Conservation (phyloP, 1,284 basidiomycete genomes). For the Melampsora larici-populina region DNA sequence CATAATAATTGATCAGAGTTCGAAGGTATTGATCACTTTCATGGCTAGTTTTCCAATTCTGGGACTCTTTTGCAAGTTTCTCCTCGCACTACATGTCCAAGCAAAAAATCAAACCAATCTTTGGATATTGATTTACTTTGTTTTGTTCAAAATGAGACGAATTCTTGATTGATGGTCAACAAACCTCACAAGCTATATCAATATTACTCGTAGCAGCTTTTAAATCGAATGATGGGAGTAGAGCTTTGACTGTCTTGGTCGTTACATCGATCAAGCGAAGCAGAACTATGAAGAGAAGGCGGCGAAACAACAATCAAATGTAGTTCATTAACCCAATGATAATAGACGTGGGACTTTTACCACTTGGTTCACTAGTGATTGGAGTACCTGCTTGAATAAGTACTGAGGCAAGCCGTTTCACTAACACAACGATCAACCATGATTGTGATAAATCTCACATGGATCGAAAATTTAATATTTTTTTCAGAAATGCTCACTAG, state of each 20-base stretch:
- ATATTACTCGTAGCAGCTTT: conserved; percentile 36
- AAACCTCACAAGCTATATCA: conserved; percentile 36
- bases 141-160: not conserved
- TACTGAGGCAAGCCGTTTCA: not conserved
- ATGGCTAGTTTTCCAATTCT: not conserved
- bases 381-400: not conserved
- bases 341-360: not conserved
- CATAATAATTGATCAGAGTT: conserved; percentile 27
- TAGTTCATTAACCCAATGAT: not conserved
- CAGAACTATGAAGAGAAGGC: conserved; percentile 4
- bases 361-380: not conserved
- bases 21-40: not conserved
- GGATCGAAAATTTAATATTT: no score
- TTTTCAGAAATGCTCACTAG: not conserved
- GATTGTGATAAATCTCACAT: no score
- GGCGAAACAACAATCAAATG: not conserved
- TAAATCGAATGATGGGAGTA: conserved; percentile 21
- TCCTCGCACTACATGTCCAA: conserved; percentile 1
- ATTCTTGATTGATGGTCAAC: not conserved
- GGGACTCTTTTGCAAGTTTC: not conserved
- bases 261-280: conserved; percentile 33
- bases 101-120: not conserved
- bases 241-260: conserved; percentile 31
- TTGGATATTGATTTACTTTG: not conserved
- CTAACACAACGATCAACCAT: not conserved